Base-by-base conservation (phyloP, 2,329 filamentous ascomycete species). In the Penicillium sumatraense region DNA sequence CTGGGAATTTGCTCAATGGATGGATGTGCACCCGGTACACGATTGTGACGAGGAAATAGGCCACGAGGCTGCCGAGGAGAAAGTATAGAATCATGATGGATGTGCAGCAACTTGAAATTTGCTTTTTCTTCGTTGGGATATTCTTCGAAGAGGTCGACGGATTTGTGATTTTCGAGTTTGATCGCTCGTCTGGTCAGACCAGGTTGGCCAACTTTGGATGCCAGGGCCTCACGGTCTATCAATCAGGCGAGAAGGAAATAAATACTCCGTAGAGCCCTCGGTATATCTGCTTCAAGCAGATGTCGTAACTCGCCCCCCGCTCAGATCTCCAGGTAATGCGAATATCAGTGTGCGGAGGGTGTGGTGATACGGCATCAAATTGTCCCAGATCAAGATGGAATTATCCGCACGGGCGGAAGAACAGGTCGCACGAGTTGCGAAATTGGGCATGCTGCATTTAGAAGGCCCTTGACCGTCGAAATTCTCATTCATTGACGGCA, bases 11-110 rank as follows among this genome's bases (percentile, higher is more conserved):
- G 38, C 56, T 63, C 2, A 66, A 50, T 14, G 63, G 55, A 18
- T 66, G 63, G 14, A 65, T 49, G 46, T 62, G 49, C n/a, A 66
- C 57, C n/a, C 62, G 62, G 36, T 65, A 65, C 24, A 66, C 27
- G n/a, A 46, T 26, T 35, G 56, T 58, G 23, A 64, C 55, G 26
- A 65, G 40, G 40, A 48, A 49, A 38, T 65, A 65, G 49, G 63
- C 56, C 45, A 66, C 18, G 5, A 54, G 42, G 49, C 62, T 65
- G n/a, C 63, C 63, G 6, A 65, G 29, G 5, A 65, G 26, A 36
- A 66, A 65, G 24, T 20, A 64, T n/a, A 35, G 47, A 40, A 62
- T 50, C 62, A 65, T 63, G 21, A 24, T 56, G 38, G 29, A 42
- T 3, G 18, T 5, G 21, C 8, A 9, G 35, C 42, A 7, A 11